These are phyloP conservation scores for Cynanchum wilfordii DNA, from an alignment of 257 asterid species.

Conservation along the genomic window DNA sequence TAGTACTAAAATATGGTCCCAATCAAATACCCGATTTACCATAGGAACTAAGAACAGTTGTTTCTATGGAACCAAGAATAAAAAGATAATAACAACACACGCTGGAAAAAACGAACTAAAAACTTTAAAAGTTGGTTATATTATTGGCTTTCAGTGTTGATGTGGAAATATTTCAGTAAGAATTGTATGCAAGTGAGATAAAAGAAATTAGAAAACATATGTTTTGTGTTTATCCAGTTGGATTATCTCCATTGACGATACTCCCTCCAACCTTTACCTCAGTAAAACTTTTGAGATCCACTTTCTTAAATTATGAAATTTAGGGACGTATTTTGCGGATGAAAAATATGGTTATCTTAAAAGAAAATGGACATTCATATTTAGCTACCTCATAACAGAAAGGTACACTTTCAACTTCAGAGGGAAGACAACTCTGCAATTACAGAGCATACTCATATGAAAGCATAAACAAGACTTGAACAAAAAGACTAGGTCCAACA, in stretches of 20 bases:
- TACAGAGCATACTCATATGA: background rate
- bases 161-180: background rate
- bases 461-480: background rate
- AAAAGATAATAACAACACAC: background rate
- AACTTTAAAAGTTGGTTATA: too few relatives aligned
- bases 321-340: background rate
- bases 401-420: background rate
- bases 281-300: background rate
- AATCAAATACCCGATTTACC: background rate
- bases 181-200: background rate
- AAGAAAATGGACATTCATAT: background rate
- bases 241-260: background rate
- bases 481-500: background rate
- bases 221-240: background rate
- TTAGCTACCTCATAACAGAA: background rate
- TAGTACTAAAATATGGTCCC: background rate
- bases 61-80: background rate
- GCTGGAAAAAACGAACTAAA: background rate
- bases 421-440: background rate
- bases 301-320: background rate
- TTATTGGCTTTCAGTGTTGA: too few relatives aligned
- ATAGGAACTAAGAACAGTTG: background rate
- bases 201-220: background rate
- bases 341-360: background rate
- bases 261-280: background rate